phyloP scores from a whole-genome alignment of 2,329 filamentous ascomycete species.

The Nannizziopsis arthrosporioides region DNA sequence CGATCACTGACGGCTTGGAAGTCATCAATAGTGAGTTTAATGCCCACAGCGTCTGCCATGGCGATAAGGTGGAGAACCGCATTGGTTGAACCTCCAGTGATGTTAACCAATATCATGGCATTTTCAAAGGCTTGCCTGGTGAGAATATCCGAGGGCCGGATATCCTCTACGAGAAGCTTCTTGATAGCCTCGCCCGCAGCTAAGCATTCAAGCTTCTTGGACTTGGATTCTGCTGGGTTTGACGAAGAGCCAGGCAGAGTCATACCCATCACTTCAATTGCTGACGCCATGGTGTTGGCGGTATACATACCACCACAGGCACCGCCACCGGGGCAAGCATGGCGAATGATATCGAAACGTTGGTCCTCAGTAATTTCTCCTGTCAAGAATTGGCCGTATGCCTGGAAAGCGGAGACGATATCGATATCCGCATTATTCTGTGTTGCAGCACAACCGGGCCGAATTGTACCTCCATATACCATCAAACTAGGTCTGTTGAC shows the following conservation, averaged over 20 bases:
- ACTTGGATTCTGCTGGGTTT: conserved; percentile 60
- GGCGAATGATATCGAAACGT: conserved; percentile 85
- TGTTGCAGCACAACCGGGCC: conserved; percentile 69
- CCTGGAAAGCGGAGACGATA: conserved; percentile 95
- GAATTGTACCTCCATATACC: conserved; percentile 94
- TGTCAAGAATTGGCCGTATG: conserved; percentile 87
- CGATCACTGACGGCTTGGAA: conserved; percentile 73
- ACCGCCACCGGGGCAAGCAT: conserved; percentile 75
- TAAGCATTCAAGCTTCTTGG: conserved; percentile 62
- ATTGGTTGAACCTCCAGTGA: conserved; percentile 75
- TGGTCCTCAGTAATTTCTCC: conserved; percentile 84
- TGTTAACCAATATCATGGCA: conserved; percentile 71
- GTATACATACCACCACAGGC: conserved; percentile 83
- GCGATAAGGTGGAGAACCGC: conserved; percentile 76
- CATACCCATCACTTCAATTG: conserved; percentile 62
- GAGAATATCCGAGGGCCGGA: conserved; percentile 65
- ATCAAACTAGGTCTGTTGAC: conserved; percentile 91
- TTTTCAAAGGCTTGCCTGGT: conserved; percentile 73
- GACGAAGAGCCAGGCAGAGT: conserved; percentile 73
- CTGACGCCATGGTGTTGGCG: conserved; percentile 64
- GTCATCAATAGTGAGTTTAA: conserved; percentile 74
- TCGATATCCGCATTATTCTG: conserved; percentile 69
- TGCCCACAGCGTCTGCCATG: conserved; percentile 67
- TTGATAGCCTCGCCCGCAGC: conserved; percentile 61
- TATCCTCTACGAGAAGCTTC: conserved; percentile 62